Evolutionary conservation across 1,284 basidiomycete genomes (phyloP).

Genomic region (Sporisorium iseilematis-ciliati): DNA sequence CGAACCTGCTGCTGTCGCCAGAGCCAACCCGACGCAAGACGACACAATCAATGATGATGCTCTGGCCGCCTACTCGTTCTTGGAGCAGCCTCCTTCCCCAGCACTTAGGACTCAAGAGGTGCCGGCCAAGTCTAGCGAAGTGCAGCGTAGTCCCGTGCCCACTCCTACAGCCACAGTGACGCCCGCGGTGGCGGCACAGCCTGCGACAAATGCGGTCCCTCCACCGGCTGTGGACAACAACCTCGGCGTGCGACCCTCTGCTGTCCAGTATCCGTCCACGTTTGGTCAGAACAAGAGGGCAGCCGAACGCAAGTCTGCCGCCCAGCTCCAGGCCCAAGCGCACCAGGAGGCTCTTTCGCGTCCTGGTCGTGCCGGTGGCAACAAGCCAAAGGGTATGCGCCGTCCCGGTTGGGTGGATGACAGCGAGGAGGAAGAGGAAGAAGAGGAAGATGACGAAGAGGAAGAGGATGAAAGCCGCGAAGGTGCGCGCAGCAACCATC

Average conservation of each 20-base stretch:
- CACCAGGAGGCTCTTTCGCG: conserved; percentile 59
- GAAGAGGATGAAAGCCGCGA: conserved; percentile 55
- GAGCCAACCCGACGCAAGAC: conserved; percentile 18
- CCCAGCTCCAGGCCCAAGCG: conserved; percentile 59
- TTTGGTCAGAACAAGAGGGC: conserved; percentile 63
- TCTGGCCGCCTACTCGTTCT: conserved; percentile 61
- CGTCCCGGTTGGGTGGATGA: conserved; percentile 56
- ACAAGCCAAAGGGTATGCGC: conserved; percentile 46
- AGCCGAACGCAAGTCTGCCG: conserved; percentile 60
- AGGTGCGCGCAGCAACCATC: background rate
- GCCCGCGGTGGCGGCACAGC: conserved; percentile 1
- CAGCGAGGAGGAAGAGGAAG: conserved; percentile 55
- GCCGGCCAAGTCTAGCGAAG: conserved; percentile 5
- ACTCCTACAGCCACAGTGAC: background rate
- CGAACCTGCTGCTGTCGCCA: conserved; percentile 1
- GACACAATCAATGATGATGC: conserved; percentile 59
- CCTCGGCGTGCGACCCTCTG: conserved; percentile 24
- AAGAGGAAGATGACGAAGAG: conserved; percentile 66
- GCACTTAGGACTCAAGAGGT: conserved; percentile 26
- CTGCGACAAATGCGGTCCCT: background rate
- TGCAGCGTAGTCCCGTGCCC: conserved; percentile 19
- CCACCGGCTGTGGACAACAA: conserved; percentile 19
- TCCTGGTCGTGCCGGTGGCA: conserved; percentile 51
- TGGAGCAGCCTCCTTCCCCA: conserved; percentile 63
- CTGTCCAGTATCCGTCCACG: conserved; percentile 55